Percentiles rank a stretch among this genome's conserved stretches.
Conservation (phyloP, 192 early-diverging fungal genomes). For the Coemansia brasiliensis region DNA sequence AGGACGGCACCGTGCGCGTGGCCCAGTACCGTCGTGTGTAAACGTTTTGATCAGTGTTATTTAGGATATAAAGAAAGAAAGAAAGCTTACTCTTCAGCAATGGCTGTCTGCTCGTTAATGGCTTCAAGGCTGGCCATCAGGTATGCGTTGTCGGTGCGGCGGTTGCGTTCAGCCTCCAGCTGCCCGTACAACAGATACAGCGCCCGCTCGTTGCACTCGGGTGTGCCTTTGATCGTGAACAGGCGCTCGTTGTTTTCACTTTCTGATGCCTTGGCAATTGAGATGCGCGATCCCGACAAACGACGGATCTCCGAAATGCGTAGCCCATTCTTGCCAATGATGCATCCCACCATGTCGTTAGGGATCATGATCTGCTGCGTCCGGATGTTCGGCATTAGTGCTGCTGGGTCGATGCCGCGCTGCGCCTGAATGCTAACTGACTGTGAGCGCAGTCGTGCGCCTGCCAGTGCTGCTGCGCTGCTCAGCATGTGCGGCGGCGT, state of each 20-base stretch:
- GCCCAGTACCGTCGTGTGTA: constrained; percentile 50
- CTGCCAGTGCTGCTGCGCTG: constrained; percentile 20
- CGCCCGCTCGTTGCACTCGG: constrained; percentile 87
- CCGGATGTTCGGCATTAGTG: constrained; percentile 60
- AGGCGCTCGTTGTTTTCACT: constrained; percentile 80
- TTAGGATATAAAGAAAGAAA: neutral
- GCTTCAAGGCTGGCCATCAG: constrained; percentile 51
- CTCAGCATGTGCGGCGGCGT: constrained; percentile 26
- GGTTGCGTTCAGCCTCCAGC: constrained; percentile 85
- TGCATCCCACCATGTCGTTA: constrained; percentile 93
- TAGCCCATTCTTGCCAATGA: constrained; percentile 91
- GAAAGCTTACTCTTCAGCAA: constrained; percentile 30
- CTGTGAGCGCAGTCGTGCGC: constrained; percentile 53
- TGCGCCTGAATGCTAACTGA: constrained; percentile 53
- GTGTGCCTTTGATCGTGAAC: constrained; percentile 88
- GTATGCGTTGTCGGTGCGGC: constrained; percentile 59
- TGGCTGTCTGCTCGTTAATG: constrained; percentile 46
- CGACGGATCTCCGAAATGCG: constrained; percentile 81
- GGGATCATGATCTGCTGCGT: constrained; percentile 91
- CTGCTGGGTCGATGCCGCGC: constrained; percentile 42
- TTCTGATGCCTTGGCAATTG: constrained; percentile 82
- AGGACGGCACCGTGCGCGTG: constrained; percentile 53
- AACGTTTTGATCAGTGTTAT: neutral
- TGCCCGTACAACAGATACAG: constrained; percentile 87
- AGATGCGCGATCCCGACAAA: constrained; percentile 80